phyloP scores from a whole-genome alignment of 371 early-diverging fungal genomes.

The Mucor sp. region DNA sequence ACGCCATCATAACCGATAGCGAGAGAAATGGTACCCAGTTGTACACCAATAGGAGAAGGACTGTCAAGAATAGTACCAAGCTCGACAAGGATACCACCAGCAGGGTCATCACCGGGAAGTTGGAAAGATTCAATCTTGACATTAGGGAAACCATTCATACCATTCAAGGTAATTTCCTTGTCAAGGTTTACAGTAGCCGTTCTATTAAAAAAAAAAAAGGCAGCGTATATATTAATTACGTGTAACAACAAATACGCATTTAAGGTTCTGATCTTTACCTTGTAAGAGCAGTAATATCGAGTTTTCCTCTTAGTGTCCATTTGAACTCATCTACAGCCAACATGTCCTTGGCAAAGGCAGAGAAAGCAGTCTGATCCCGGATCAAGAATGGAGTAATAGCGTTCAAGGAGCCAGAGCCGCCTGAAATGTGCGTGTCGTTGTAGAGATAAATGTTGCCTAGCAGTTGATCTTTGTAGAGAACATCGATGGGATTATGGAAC shows the following conservation, averaged over 20 bases:
- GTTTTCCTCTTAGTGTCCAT: conserved; percentile 60
- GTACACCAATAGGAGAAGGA: conserved; percentile 64
- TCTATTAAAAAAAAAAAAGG: conserved; percentile 36
- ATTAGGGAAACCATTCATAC: conserved; percentile 54
- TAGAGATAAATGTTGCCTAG: conserved; percentile 56
- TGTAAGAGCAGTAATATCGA: conserved; percentile 60
- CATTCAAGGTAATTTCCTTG: conserved; percentile 40
- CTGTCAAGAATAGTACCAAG: conserved; percentile 57
- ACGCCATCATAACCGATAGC: conserved; percentile 56
- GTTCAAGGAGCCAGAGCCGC: conserved; percentile 48
- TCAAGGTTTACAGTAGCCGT: conserved; percentile 47
- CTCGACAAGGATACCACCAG: conserved; percentile 57
- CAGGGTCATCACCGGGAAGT: conserved; percentile 56
- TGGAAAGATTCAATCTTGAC: conserved; percentile 58
- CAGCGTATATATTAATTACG: conserved; percentile 5
- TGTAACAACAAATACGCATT: not conserved
- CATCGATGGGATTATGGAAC: conserved; percentile 46
- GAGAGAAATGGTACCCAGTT: conserved; percentile 60
- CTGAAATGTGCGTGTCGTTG: conserved; percentile 51
- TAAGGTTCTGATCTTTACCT: conserved; percentile 48
- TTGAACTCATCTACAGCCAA: conserved; percentile 51
- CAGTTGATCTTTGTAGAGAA: conserved; percentile 39
- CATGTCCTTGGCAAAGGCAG: conserved; percentile 57
- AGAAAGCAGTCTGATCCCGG: conserved; percentile 47
- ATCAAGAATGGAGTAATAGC: conserved; percentile 52